These are phyloP conservation scores for Madurella fahalii DNA, from an alignment of 2,329 filamentous ascomycete species.

Conservation along the genomic window DNA sequence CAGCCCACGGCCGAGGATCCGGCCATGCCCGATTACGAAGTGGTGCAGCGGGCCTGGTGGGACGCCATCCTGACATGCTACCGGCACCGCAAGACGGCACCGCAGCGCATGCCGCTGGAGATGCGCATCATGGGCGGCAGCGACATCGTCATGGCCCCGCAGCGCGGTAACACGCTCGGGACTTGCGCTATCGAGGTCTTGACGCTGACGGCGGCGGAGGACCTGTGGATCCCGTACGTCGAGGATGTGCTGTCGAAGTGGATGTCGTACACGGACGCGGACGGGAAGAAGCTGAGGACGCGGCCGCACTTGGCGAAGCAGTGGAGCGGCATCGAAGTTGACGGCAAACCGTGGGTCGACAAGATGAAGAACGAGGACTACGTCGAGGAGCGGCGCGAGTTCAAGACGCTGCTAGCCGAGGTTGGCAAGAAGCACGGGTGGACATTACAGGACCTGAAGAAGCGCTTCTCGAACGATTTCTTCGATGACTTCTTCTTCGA, in stretches of 20 bases:
- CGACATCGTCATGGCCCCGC: conserved; percentile 42
- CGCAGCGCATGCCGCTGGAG: conserved; percentile 42
- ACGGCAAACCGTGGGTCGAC: conserved; percentile 29
- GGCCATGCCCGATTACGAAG: conserved; percentile 37
- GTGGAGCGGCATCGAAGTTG: conserved; percentile 35
- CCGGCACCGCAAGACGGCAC: conserved; percentile 30
- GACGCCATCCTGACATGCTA: conserved; percentile 45
- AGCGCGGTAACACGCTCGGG: conserved; percentile 38
- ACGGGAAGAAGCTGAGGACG: conserved; percentile 32
- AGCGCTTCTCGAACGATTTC: conserved; percentile 39
- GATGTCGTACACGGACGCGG: conserved; percentile 34
- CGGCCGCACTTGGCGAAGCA: conserved; percentile 48
- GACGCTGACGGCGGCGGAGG: conserved; percentile 37
- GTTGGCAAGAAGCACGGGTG: conserved; percentile 39
- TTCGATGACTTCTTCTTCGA: conserved; percentile 33
- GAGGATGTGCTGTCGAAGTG: conserved; percentile 41
- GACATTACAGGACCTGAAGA: conserved; percentile 35
- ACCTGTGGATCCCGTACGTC: conserved; percentile 38
- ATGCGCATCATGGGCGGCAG: conserved; percentile 42
- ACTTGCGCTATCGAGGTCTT: conserved; percentile 42
- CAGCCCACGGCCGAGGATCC: conserved; percentile 31
- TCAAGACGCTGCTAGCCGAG: conserved; percentile 30
- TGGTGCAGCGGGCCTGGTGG: conserved; percentile 47
- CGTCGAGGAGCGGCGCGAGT: conserved; percentile 36
- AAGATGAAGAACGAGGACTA: conserved; percentile 38